A percentile compares a stretch with the other conserved stretches of the same genome.
Conservation (phyloP, 2,329 filamentous ascomycete species). For the Sporothrix luriei region DNA sequence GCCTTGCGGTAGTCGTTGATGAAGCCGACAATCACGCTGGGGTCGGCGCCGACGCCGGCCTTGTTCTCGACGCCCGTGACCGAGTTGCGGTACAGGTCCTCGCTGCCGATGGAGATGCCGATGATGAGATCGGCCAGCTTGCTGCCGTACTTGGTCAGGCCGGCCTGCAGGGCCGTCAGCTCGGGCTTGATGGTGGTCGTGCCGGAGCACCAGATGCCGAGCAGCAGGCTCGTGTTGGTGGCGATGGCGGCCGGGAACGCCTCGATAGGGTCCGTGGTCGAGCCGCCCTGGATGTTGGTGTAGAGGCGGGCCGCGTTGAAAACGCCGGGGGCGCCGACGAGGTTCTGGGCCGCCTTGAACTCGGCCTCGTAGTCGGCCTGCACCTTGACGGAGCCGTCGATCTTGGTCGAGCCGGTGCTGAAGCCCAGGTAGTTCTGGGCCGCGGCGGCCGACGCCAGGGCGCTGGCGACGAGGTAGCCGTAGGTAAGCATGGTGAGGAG, state of each 20-base stretch:
- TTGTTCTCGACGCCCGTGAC: conserved; percentile 65
- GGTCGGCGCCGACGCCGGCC: conserved; percentile 61
- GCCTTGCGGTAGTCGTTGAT: conserved; percentile 65
- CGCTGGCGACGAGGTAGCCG: conserved; percentile 45
- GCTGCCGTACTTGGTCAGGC: conserved; percentile 56
- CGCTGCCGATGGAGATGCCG: conserved; percentile 66
- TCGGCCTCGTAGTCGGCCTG: conserved; percentile 64
- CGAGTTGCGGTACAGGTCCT: conserved; percentile 66
- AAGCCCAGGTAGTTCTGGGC: conserved; percentile 56
- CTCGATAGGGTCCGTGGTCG: conserved; percentile 74
- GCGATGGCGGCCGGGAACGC: conserved; percentile 73
- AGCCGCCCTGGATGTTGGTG: conserved; percentile 66
- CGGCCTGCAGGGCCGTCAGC: conserved; percentile 61
- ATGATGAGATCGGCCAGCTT: conserved; percentile 61
- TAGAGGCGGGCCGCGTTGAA: conserved; percentile 71
- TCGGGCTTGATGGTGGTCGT: conserved; percentile 60
- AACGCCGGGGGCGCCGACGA: conserved; percentile 61
- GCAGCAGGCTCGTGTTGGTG: conserved; percentile 63
- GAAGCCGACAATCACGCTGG: conserved; percentile 63
- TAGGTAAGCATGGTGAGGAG: conserved; percentile 48
- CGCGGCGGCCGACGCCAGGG: conserved; percentile 47
- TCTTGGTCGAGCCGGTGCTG: conserved; percentile 54
- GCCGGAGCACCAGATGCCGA: conserved; percentile 65
- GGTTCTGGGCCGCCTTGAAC: conserved; percentile 65
- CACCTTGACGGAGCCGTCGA: conserved; percentile 56